phyloP scores from a whole-genome alignment of 2,329 filamentous ascomycete genomes.

The Hypoxylon sp. region DNA sequence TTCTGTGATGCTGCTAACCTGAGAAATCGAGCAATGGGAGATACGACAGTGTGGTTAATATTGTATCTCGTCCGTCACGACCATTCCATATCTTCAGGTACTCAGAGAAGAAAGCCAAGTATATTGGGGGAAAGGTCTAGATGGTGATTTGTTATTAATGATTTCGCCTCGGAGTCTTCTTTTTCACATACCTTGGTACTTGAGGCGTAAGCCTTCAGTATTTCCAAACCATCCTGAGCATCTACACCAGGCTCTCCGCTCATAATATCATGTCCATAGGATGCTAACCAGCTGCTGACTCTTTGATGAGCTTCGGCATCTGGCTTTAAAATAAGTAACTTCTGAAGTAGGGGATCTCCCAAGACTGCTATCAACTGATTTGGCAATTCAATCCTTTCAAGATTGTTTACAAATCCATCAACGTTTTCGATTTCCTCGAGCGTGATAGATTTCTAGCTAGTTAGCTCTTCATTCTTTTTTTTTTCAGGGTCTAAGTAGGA shows the following conservation, averaged over 20 bases:
- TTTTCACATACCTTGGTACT: slow-evolving; percentile 60
- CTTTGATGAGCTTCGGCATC: slow-evolving; percentile 60
- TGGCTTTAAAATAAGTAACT: slow-evolving; percentile 73
- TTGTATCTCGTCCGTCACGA: slow-evolving; percentile 56
- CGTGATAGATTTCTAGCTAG: slow-evolving; percentile 64
- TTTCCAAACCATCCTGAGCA: slow-evolving; percentile 64
- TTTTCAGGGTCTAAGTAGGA: slow-evolving; percentile 3
- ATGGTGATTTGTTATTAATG: too few relatives aligned
- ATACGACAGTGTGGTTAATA: slow-evolving; percentile 68
- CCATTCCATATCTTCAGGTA: slow-evolving; percentile 72
- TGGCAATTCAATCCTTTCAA: slow-evolving; percentile 82
- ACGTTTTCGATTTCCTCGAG: slow-evolving; percentile 82
- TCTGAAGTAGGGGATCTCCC: slow-evolving; percentile 79
- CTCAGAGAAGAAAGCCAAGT: slow-evolving; percentile 59
- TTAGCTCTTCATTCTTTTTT: slow-evolving; percentile 45
- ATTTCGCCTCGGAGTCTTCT: too few relatives aligned
- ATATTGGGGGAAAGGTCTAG: slow-evolving; percentile 57
- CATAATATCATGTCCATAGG: slow-evolving; percentile 64
- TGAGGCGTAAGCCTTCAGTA: slow-evolving; percentile 63
- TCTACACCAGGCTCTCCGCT: slow-evolving; percentile 59
- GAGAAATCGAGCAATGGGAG: slow-evolving; percentile 63
- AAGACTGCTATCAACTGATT: slow-evolving; percentile 83
- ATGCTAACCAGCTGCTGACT: slow-evolving; percentile 67
- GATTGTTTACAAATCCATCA: slow-evolving; percentile 71
- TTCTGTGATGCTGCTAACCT: slow-evolving; percentile 51